These are phyloP conservation scores for Epichloe uncinata DNA, from an alignment of 2,329 filamentous ascomycete genomes.

Conservation along the genomic window DNA sequence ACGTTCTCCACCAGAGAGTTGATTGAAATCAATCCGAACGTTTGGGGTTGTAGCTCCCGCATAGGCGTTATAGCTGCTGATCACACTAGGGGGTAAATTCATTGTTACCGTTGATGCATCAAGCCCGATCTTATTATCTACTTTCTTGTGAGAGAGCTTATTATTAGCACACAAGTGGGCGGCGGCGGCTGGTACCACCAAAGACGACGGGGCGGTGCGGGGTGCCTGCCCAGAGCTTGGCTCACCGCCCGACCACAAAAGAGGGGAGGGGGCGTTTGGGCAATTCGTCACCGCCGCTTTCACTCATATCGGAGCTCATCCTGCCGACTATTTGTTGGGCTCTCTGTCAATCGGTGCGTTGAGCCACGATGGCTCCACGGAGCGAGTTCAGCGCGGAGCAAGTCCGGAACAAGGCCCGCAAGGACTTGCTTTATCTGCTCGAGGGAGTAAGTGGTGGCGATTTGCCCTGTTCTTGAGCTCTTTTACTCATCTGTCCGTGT, in stretches of 20 bases:
- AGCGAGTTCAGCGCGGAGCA: slow-evolving; percentile 60
- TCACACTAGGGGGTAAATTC: background rate
- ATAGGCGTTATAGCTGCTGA: background rate
- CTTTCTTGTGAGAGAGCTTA: too few species aligned
- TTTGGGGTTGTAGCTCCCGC: background rate
- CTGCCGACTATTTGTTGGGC: background rate
- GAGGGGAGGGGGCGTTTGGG: background rate
- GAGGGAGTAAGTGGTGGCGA: slow-evolving; percentile 68
- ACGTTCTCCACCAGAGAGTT: background rate
- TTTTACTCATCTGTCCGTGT: slow-evolving; percentile 9
- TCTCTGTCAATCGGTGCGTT: slow-evolving; percentile 15
- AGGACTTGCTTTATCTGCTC: slow-evolving; percentile 79
- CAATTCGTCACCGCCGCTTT: slow-evolving; percentile 4
- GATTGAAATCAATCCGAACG: background rate
- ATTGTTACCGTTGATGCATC: background rate
- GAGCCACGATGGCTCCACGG: slow-evolving; percentile 55
- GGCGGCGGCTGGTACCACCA: too few species aligned
- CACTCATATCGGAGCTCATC: slow-evolving; percentile 1
- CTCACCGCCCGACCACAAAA: slow-evolving; percentile 4
- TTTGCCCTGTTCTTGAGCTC: slow-evolving; percentile 14
- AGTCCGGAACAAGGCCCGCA: slow-evolving; percentile 69
- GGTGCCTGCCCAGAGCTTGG: too few species aligned
- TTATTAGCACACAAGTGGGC: too few species aligned
- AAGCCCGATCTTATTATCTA: background rate
- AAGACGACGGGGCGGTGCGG: background rate